Percentiles rank a stretch among this genome's conserved stretches.
phyloP scores from a whole-genome alignment of 192 early-diverging fungal genomes.

The Paraglomus occultum region DNA sequence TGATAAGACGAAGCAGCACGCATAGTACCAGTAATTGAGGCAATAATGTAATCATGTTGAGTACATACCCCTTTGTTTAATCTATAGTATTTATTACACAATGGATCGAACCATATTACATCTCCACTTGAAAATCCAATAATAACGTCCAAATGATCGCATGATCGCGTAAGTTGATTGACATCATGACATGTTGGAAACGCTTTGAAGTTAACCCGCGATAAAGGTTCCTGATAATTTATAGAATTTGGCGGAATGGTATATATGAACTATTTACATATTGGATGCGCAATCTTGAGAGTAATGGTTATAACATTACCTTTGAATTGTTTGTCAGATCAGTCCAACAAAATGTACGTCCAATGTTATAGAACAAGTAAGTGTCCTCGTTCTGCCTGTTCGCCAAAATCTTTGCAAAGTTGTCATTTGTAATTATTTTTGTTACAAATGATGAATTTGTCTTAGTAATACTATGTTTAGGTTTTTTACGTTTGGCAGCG shows the following conservation, averaged over 20 bases:
- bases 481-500: constrained; percentile 42
- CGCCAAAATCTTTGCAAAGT: constrained; percentile 60
- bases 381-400: constrained; percentile 57
- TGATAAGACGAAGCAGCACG: background rate
- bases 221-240: constrained; percentile 69
- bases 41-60: background rate
- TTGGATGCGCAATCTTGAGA: background rate
- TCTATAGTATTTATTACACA: constrained; percentile 81
- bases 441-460: constrained; percentile 72
- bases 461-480: constrained; percentile 68
- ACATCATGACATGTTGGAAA: constrained; percentile 86
- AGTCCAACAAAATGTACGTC: constrained; percentile 68
- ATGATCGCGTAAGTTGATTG: constrained; percentile 65
- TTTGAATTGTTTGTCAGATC: constrained; percentile 59
- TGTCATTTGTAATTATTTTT: constrained; percentile 69
- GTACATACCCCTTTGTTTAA: constrained; percentile 72
- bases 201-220: constrained; percentile 73
- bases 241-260: constrained; percentile 17
- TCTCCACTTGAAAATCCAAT: constrained; percentile 83
- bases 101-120: constrained; percentile 80
- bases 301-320: constrained; percentile 39
- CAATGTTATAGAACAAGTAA: constrained; percentile 75
- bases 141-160: constrained; percentile 77
- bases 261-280: background rate
- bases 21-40: background rate